phyloP scores from a whole-genome alignment of 495 filamentous ascomycete species.

The Penicillium cosmopolitanum region DNA sequence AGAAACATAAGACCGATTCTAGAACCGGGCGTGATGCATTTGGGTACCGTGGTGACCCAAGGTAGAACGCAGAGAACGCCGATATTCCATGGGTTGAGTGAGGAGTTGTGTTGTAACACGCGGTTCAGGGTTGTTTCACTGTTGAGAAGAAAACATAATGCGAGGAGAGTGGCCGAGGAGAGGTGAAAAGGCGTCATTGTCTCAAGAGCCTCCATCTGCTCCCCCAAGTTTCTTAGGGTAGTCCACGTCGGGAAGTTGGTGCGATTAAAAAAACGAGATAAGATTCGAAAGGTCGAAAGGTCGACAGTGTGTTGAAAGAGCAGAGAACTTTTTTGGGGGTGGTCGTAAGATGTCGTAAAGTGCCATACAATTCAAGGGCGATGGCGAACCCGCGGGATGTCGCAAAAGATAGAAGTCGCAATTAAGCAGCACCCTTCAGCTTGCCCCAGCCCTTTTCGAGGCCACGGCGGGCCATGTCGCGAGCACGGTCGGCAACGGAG shows the following conservation, averaged over 20 bases:
- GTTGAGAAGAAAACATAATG: slow-evolving; percentile 1
- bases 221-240: slow-evolving; percentile 1
- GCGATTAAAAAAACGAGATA: slow-evolving; percentile 20
- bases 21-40: slow-evolving; percentile 23
- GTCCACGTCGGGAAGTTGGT: slow-evolving; percentile 12
- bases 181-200: neutral
- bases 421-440: slow-evolving; percentile 45
- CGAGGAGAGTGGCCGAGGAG: neutral
- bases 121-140: slow-evolving; percentile 1
- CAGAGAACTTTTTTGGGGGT: slow-evolving; percentile 34
- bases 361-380: slow-evolving; percentile 21
- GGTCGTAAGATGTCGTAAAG: slow-evolving; percentile 34
- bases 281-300: slow-evolving; percentile 7
- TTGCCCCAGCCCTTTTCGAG: slow-evolving; percentile 52
- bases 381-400: neutral
- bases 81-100: slow-evolving; percentile 21
- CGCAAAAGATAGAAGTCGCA: slow-evolving; percentile 4
- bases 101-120: slow-evolving; percentile 8
- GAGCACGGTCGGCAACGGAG: slow-evolving; percentile 45
- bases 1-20: slow-evolving; percentile 17
- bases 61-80: slow-evolving; percentile 19
- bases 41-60: slow-evolving; percentile 13
- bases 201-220: neutral
- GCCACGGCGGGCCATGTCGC: slow-evolving; percentile 44
- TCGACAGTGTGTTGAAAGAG: slow-evolving; percentile 8